Evolutionary conservation across 2,329 filamentous ascomycete species (phyloP), one percentile per base, ranked within the genome.

Genomic region (Ciborinia camelliae): DNA sequence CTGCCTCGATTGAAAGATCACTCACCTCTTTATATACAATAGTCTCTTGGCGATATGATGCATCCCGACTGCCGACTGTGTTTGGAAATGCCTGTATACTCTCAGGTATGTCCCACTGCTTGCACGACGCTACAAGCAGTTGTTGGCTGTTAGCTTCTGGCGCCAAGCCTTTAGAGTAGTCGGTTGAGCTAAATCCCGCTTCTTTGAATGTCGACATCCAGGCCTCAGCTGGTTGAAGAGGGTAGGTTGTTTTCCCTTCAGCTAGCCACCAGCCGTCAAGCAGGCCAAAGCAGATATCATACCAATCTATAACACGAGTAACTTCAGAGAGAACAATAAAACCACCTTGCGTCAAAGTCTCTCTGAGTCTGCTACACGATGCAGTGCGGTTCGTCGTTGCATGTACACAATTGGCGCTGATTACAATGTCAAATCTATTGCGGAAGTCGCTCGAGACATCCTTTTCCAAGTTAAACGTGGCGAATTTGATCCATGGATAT

Each of bases 231-330:
- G n/a, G n/a, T n/a, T n/a, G n/a, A n/a, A n/a, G n/a, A n/a, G n/a
- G n/a, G n/a, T n/a, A 7, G 30, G 39, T 5, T 15, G 28, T 41
- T 63, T 51, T 73, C 71, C 12, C 70, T 66, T 57, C 70, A 72
- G 1, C 41, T 28, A 70, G 52, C 72, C 72, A 74, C 72, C 73
- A 74, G 10, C 72, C 71, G 35, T 73, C 73, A 14, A 74, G 62
- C 4, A 71, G 66, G 15, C 71, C 72, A 62, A 71, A 71, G 4
- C 71, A 64, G 18, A 74, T 32, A 57, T 74, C 73, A 23, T 69
- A 63, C 69, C 69, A 74, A 43, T 57, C 66, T 2, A 71, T 20
- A 8, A 50, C 63, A 26, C 58, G 39, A 0, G 73, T 74, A 28
- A 74, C 63, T 50, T 73, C 72, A 8, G 69, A 51, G 18, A 73